Evolutionary conservation across 768 basidiomycete species (phyloP).

Genomic region (Rhodotorula paludigena): DNA sequence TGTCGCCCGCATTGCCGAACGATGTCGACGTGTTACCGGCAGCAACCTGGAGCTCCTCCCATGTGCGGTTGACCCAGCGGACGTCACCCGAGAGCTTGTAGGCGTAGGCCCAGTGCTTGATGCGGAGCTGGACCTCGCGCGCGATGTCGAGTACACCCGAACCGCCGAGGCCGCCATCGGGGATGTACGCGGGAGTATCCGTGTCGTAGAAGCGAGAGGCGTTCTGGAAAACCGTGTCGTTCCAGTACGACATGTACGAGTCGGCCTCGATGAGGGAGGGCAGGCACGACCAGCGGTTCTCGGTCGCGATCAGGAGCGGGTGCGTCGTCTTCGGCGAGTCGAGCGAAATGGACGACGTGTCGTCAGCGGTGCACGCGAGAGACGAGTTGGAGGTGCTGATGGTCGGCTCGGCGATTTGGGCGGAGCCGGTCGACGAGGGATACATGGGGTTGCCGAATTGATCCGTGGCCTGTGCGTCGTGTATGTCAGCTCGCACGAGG

Average conservation of each 20-base stretch:
- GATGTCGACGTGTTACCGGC: slow-evolving; percentile 61
- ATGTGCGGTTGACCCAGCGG: slow-evolving; percentile 80
- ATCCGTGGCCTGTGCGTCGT: slow-evolving; percentile 24
- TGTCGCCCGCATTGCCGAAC: slow-evolving; percentile 61
- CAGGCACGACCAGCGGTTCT: slow-evolving; percentile 84
- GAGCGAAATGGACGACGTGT: slow-evolving; percentile 59
- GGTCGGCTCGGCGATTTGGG: slow-evolving; percentile 52
- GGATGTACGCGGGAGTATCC: slow-evolving; percentile 58
- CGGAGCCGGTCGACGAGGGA: slow-evolving; percentile 62
- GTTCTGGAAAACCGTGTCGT: slow-evolving; percentile 81
- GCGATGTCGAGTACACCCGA: slow-evolving; percentile 90
- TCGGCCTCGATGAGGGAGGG: slow-evolving; percentile 70
- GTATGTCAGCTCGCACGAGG: background rate
- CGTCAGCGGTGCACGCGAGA: slow-evolving; percentile 72
- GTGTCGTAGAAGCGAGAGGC: slow-evolving; percentile 66
- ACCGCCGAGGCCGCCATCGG: slow-evolving; percentile 61
- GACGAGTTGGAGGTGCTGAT: slow-evolving; percentile 46
- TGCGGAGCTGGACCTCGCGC: slow-evolving; percentile 77
- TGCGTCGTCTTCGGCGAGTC: slow-evolving; percentile 67
- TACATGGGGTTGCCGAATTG: slow-evolving; percentile 42
- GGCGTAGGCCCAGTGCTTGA: slow-evolving; percentile 81
- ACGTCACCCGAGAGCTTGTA: slow-evolving; percentile 89
- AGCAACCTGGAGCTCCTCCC: slow-evolving; percentile 75
- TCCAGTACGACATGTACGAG: slow-evolving; percentile 83
- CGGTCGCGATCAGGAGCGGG: slow-evolving; percentile 84